Conservation (phyloP, 805 yeast species). For the Kurtzmaniella fragi region DNA sequence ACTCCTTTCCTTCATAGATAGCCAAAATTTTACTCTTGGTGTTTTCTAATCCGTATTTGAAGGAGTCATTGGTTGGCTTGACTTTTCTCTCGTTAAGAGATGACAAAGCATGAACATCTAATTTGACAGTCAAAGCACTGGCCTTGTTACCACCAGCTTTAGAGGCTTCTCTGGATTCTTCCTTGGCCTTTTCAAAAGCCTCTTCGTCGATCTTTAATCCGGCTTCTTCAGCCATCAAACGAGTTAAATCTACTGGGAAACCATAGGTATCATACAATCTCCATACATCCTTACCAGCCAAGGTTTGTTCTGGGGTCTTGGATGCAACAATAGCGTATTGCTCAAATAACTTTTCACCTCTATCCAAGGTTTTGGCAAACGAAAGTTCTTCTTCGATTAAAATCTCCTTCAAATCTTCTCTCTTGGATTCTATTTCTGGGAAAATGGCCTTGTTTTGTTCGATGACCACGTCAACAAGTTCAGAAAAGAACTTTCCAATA, state of each 20-base stretch:
- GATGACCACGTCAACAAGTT: slow-evolving; percentile 86
- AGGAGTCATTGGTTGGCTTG: slow-evolving; percentile 78
- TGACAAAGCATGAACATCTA: slow-evolving; percentile 88
- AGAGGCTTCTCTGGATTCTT: slow-evolving; percentile 89
- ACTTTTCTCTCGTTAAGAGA: slow-evolving; percentile 56
- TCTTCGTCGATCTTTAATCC: slow-evolving; percentile 88
- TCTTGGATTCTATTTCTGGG: slow-evolving; percentile 82
- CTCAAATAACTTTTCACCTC: slow-evolving; percentile 96
- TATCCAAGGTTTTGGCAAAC: slow-evolving; percentile 90
- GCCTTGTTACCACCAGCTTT: slow-evolving; percentile 71
- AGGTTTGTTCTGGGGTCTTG: slow-evolving; percentile 64
- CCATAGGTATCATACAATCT: slow-evolving; percentile 97
- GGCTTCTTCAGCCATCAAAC: slow-evolving; percentile 98
- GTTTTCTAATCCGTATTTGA: slow-evolving; percentile 71
- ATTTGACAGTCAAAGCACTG: slow-evolving; percentile 60
- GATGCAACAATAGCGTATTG: slow-evolving; percentile 84
- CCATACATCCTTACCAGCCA: slow-evolving; percentile 96
- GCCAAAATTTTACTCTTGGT: slow-evolving; percentile 66
- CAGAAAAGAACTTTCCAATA: slow-evolving; percentile 89
- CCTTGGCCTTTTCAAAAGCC: slow-evolving; percentile 87
- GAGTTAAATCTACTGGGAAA: slow-evolving; percentile 96
- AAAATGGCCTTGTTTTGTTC: slow-evolving; percentile 82
- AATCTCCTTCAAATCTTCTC: slow-evolving; percentile 77
- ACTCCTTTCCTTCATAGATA: slow-evolving; percentile 61
- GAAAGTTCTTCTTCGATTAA: slow-evolving; percentile 94